Evolutionary conservation across 768 basidiomycete genomes (phyloP), one percentile per base, ranked within the genome.

Genomic region (Mycena floridula): DNA sequence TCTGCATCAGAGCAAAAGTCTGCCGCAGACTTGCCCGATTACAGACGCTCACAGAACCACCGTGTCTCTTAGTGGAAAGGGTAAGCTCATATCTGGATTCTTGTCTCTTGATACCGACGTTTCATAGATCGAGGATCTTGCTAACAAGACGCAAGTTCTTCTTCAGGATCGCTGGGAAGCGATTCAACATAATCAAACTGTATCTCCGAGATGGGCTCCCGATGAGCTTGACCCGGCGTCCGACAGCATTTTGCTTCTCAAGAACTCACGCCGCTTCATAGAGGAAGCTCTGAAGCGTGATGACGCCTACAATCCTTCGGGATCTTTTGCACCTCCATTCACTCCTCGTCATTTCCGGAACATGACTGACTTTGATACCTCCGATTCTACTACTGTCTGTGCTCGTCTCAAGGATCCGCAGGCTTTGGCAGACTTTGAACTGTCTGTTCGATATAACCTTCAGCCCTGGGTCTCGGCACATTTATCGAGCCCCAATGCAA

Each of bases 361-460:
- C n/a, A n/a, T n/a, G n/a, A n/a, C n/a, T n/a, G n/a, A n/a, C n/a
- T n/a, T n/a, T 23, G 7, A 37, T 38, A 20, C 38, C 28, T 21
- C 40, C 32, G n/a, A 4, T n/a, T 15, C 32, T n/a, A 48, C 3
- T 42, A 37, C 35, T 55, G 25, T 20, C 43, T 4, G 52, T 7
- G 32, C 40, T 42, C n/a, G n/a, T n/a, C n/a, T n/a, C n/a, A n/a
- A n/a, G n/a, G n/a, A n/a, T n/a, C n/a, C n/a, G n/a, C n/a, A n/a
- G 2, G 44, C 59, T 2, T 57, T 73, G 0, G 60, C 51, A 13
- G 72, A 73, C 45, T 60, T 73, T 35, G 70, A 73, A 48, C 39
- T 32, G 9, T 51, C 57, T 16, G 59, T 70, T 37, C 48, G 56
- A n/a, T n/a, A n/a, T n/a, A n/a, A n/a, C n/a, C n/a, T n/a, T n/a